These are phyloP conservation scores for Sequoia sempervirens DNA, from an alignment of 75 land plant genomes.

Conservation along the genomic window DNA sequence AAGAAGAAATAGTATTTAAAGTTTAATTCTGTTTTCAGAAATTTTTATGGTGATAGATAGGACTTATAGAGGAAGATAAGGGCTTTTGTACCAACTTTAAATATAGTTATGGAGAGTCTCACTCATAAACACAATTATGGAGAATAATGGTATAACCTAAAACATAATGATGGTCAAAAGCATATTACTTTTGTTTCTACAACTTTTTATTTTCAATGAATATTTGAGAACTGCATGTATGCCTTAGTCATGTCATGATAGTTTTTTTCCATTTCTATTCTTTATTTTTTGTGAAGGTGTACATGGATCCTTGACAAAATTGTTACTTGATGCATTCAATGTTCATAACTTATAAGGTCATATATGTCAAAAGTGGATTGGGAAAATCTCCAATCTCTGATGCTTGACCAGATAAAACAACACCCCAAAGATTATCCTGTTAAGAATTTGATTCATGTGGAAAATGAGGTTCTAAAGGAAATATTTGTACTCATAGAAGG, in stretches of 20 bases:
- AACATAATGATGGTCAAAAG: not conserved
- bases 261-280: not conserved
- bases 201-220: not conserved
- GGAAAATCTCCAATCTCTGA: slow-evolving; percentile 48
- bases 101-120: too few species aligned
- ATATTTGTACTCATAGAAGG: slow-evolving; percentile 39
- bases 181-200: not conserved
- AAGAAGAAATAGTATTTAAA: not conserved
- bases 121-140: not conserved
- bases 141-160: not conserved
- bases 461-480: slow-evolving; percentile 43
- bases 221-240: not conserved
- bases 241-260: not conserved
- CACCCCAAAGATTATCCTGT: slow-evolving; percentile 48
- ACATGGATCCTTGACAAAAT: slow-evolving; percentile 8
- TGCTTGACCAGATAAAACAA: slow-evolving; percentile 39
- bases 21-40: not conserved
- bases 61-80: too few species aligned
- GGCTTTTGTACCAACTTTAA: not conserved
- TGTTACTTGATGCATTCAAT: not conserved
- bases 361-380: slow-evolving; percentile 33
- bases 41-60: not conserved
- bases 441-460: slow-evolving; percentile 61
- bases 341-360: not conserved
- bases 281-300: not conserved